Conservation (phyloP, 2,329 filamentous ascomycete genomes). For the Acrocalymma vagum region DNA sequence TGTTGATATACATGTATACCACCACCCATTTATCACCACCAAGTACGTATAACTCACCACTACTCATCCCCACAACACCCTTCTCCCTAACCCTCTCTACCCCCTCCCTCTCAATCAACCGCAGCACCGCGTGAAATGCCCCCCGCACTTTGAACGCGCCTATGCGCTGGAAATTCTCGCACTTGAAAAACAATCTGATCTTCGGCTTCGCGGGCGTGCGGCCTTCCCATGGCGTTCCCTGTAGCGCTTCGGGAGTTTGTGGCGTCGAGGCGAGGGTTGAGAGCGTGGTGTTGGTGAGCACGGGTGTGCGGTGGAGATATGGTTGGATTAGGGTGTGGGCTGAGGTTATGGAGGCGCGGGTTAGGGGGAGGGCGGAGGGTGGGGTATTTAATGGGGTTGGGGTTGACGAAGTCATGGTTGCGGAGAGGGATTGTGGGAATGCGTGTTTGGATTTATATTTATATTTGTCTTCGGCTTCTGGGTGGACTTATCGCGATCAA, state of each 20-base stretch:
- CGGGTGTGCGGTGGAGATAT: conserved; percentile 83
- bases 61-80: conserved; percentile 90
- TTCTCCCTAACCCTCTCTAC: conserved; percentile 58
- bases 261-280: conserved; percentile 77
- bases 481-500: conserved; percentile 49
- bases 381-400: not conserved
- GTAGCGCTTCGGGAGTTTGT: conserved; percentile 62
- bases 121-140: conserved; percentile 83
- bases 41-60: conserved; percentile 66
- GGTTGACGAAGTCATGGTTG: conserved; percentile 6
- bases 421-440: not conserved
- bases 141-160: conserved; percentile 94
- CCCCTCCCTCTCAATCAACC: conserved; percentile 67
- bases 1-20: not conserved
- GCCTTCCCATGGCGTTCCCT: conserved; percentile 66
- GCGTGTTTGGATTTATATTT: no score
- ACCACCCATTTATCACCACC: no score
- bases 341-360: conserved; percentile 72
- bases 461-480: no score
- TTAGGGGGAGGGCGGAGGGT: conserved; percentile 66
- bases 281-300: conserved; percentile 81
- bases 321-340: conserved; percentile 78
- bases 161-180: conserved; percentile 89
- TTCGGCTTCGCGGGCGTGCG: conserved; percentile 68
- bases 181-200: conserved; percentile 89